Conservation (phyloP, 2,329 filamentous ascomycete genomes). For the Fusarium irregulare region DNA sequence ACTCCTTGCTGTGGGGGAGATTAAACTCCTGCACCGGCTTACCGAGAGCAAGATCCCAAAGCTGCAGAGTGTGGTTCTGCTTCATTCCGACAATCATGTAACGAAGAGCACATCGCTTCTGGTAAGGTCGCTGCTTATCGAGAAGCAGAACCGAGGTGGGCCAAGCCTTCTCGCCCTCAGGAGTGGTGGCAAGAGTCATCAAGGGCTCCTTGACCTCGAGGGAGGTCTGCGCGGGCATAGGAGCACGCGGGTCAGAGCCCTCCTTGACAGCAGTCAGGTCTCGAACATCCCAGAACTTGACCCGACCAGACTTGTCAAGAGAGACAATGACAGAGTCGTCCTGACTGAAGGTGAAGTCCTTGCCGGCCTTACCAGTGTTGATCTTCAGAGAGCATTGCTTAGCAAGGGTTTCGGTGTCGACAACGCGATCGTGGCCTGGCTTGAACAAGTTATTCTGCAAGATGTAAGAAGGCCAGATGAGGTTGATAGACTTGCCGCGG, state of each 20-base stretch:
- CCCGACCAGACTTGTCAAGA: slow-evolving; percentile 93
- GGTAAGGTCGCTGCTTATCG: slow-evolving; percentile 94
- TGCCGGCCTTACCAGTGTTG: slow-evolving; percentile 96
- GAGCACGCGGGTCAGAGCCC: slow-evolving; percentile 61
- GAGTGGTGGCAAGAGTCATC: slow-evolving; percentile 86
- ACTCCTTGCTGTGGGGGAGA: slow-evolving; percentile 94
- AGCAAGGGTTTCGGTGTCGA: slow-evolving; percentile 89
- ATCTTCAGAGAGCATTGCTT: slow-evolving; percentile 91
- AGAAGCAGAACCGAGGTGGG: slow-evolving; percentile 96
- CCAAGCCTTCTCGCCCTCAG: slow-evolving; percentile 92
- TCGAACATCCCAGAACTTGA: slow-evolving; percentile 98
- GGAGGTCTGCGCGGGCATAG: slow-evolving; percentile 65
- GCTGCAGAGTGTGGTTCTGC: slow-evolving; percentile 97
- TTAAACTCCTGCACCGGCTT: slow-evolving; percentile 98
- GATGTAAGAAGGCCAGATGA: slow-evolving; percentile 78
- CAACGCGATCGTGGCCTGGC: slow-evolving; percentile 72
- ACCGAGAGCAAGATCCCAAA: slow-evolving; percentile 95
- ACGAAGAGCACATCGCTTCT: slow-evolving; percentile 87
- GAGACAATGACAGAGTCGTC: slow-evolving; percentile 95
- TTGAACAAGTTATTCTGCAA: slow-evolving; percentile 73
- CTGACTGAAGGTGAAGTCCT: slow-evolving; percentile 97
- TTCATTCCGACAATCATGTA: slow-evolving; percentile 99
- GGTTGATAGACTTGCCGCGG: slow-evolving; percentile 94
- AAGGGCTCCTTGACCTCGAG: slow-evolving; percentile 88
- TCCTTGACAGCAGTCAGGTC: slow-evolving; percentile 72